phyloP scores from a whole-genome alignment of 345 rosid species.

The Lagerstroemia speciosa region DNA sequence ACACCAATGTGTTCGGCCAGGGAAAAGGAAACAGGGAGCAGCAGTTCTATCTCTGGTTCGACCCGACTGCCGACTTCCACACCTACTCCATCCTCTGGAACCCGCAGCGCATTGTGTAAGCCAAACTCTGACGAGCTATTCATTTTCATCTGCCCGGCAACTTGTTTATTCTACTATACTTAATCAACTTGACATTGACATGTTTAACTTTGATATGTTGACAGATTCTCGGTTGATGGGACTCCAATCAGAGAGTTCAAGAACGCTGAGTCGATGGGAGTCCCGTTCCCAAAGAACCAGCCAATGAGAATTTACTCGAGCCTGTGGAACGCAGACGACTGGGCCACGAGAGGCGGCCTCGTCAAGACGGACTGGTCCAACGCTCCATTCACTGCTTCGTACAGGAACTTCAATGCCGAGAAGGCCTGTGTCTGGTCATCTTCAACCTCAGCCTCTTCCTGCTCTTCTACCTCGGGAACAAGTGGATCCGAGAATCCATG shows the following conservation, averaged over 20 bases:
- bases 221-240: constrained; percentile 42
- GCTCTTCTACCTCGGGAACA: constrained; percentile 8
- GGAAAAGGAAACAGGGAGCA: constrained; percentile 60
- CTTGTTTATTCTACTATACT: too few relatives aligned
- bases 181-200: too few relatives aligned
- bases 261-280: constrained; percentile 39
- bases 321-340: constrained; percentile 51
- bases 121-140: background rate
- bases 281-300: constrained; percentile 37
- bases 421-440: constrained; percentile 40
- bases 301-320: constrained; percentile 52
- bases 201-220: background rate
- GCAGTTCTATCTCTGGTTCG: constrained; percentile 60
- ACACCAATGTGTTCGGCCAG: constrained; percentile 45
- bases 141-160: background rate
- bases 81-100: constrained; percentile 52
- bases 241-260: constrained; percentile 58
- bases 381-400: constrained; percentile 58
- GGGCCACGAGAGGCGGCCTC: constrained; percentile 57
- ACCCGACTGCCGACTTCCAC: constrained; percentile 48
- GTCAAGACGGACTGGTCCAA: constrained; percentile 53
- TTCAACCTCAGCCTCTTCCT: constrained; percentile 23
- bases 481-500: constrained; percentile 9
- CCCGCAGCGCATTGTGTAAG: constrained; percentile 42
- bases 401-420: constrained; percentile 29